Evolutionary conservation across 176 grass and related monocot genomes (phyloP).

Genomic region (Raddia guianensis): DNA sequence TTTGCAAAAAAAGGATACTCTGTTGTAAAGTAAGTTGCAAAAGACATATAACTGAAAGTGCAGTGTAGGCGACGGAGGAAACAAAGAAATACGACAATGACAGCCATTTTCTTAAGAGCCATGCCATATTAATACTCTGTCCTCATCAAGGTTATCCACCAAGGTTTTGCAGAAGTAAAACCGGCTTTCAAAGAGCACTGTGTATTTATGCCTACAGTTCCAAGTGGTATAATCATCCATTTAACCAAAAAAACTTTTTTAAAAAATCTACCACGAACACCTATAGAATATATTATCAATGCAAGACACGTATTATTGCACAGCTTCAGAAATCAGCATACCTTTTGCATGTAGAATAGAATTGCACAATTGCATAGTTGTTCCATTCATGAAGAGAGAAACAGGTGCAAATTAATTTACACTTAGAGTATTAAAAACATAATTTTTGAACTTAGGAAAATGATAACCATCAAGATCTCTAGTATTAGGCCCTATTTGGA

Average conservation of each 20-base stretch:
- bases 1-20: background rate
- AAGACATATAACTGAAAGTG: background rate
- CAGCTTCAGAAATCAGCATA: background rate
- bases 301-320: background rate
- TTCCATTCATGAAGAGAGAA: background rate
- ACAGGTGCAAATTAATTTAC: background rate
- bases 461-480: background rate
- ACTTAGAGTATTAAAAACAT: background rate
- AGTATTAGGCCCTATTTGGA: background rate
- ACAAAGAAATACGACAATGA: background rate
- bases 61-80: background rate
- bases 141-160: background rate
- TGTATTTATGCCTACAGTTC: background rate
- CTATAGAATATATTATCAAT: constrained; percentile 6
- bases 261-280: background rate
- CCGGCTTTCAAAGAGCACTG: constrained; percentile 8
- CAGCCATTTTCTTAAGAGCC: background rate
- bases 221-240: background rate
- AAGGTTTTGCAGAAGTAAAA: background rate
- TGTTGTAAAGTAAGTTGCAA: background rate
- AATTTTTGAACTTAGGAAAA: background rate
- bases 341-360: background rate
- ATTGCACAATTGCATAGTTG: background rate
- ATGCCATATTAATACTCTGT: background rate
- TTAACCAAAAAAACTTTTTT: background rate